A percentile compares a stretch with the other conserved stretches of the same genome.
phyloP scores from a whole-genome alignment of 2,329 filamentous ascomycete species.

The Colletotrichum spaethianum region DNA sequence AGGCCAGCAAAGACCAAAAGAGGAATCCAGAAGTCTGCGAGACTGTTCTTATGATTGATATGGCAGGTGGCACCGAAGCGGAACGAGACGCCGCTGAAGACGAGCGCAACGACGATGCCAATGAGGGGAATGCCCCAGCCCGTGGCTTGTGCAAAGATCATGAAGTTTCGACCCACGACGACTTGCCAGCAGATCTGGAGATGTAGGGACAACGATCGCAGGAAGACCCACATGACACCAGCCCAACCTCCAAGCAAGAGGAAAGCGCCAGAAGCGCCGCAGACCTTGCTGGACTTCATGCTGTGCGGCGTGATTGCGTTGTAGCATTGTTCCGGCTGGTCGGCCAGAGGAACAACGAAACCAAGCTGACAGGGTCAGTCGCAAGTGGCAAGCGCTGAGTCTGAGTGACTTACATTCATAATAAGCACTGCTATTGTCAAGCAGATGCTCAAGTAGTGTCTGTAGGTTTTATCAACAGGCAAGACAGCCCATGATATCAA shows the following conservation, averaged over 20 bases:
- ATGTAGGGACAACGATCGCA: slow-evolving; percentile 91
- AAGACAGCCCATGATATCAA: slow-evolving; percentile 84
- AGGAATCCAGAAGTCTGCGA: slow-evolving; percentile 92
- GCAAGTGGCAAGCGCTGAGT: not conserved
- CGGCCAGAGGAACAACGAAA: slow-evolving; percentile 89
- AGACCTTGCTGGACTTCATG: slow-evolving; percentile 86
- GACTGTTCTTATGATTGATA: slow-evolving; percentile 89
- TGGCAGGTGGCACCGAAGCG: slow-evolving; percentile 93
- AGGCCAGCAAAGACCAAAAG: slow-evolving; percentile 82
- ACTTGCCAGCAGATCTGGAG: slow-evolving; percentile 99
- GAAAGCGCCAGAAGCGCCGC: slow-evolving; percentile 89
- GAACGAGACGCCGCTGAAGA: slow-evolving; percentile 93
- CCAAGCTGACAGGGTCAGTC: slow-evolving; percentile 72
- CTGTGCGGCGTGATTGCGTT: slow-evolving; percentile 94
- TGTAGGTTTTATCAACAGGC: slow-evolving; percentile 89
- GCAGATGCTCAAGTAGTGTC: slow-evolving; percentile 94
- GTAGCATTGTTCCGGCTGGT: slow-evolving; percentile 84
- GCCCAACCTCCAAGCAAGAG: slow-evolving; percentile 89
- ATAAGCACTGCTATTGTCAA: slow-evolving; percentile 81
- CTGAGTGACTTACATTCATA: slow-evolving; percentile 77
- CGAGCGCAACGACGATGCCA: slow-evolving; percentile 81
- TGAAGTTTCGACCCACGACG: slow-evolving; percentile 88
- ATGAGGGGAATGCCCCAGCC: slow-evolving; percentile 89
- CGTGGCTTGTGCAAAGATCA: slow-evolving; percentile 83
- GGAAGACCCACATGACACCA: slow-evolving; percentile 90